A percentile compares a stretch with the other conserved stretches of the same genome.
Evolutionary conservation across 371 early-diverging fungal species (phyloP).

Genomic region (Mucor lusitanicus): DNA sequence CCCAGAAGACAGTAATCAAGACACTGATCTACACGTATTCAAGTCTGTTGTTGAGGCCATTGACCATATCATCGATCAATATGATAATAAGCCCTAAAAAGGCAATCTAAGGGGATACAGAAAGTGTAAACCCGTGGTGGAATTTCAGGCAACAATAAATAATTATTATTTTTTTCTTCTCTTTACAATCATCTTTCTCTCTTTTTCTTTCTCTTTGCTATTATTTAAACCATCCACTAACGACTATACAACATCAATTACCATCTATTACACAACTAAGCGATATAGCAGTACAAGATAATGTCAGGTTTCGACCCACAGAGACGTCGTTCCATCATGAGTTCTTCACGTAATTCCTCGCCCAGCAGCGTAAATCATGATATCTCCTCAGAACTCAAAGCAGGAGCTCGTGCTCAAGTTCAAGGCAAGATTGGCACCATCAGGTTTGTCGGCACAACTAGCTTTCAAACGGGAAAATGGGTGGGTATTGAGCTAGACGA

Average conservation of each 20-base stretch:
- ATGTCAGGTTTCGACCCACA: constrained; percentile 28
- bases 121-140: constrained; percentile 1
- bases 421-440: constrained; percentile 67
- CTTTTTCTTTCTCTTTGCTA: background rate
- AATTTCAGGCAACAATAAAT: constrained; percentile 1
- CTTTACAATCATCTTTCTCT: background rate
- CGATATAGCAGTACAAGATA: background rate
- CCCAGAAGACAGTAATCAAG: constrained; percentile 60
- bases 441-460: constrained; percentile 62
- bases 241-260: background rate
- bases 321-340: constrained; percentile 16
- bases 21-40: constrained; percentile 25
- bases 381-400: constrained; percentile 40
- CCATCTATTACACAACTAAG: background rate
- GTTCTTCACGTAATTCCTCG: constrained; percentile 19
- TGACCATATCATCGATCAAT: constrained; percentile 33
- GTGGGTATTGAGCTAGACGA: constrained; percentile 72
- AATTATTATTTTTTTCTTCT: background rate
- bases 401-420: constrained; percentile 61
- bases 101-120: background rate
- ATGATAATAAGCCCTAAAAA: constrained; percentile 4
- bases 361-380: constrained; percentile 17
- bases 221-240: background rate
- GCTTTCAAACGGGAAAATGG: constrained; percentile 73
- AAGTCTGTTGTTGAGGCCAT: constrained; percentile 48